Conservation (phyloP, 2,329 filamentous ascomycete genomes). For the Aspergillus novofumigatus region DNA sequence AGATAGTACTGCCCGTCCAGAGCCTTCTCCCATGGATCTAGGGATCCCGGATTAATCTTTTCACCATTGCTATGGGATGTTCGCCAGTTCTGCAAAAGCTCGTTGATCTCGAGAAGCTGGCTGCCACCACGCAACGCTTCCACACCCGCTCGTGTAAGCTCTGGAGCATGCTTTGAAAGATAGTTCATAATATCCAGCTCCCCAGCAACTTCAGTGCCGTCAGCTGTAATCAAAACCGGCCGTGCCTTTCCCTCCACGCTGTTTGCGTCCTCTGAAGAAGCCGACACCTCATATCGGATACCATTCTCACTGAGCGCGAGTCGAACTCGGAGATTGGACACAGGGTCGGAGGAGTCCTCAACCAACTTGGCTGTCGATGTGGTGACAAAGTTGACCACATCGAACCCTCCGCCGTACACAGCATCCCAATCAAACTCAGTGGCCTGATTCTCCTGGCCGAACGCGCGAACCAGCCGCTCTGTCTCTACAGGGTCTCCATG, state of each 20-base stretch:
- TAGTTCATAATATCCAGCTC: constrained; percentile 30
- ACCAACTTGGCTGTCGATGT: constrained; percentile 28
- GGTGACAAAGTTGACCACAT: constrained; percentile 59
- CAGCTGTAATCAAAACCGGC: constrained; percentile 26
- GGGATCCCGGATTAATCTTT: constrained; percentile 7
- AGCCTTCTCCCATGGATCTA: constrained; percentile 32
- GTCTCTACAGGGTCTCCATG: constrained; percentile 66
- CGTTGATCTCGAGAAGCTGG: constrained; percentile 26
- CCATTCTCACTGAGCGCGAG: constrained; percentile 37
- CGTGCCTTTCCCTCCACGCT: constrained; percentile 1
- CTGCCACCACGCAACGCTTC: constrained; percentile 25
- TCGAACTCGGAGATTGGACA: constrained; percentile 37
- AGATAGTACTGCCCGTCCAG: constrained; percentile 32
- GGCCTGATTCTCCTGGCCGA: constrained; percentile 78
- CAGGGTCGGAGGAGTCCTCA: constrained; percentile 27
- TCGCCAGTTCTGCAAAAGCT: constrained; percentile 29
- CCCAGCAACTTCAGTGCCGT: constrained; percentile 27
- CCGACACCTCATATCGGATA: constrained; percentile 29
- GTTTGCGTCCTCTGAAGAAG: not conserved
- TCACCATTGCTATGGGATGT: constrained; percentile 12
- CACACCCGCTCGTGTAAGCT: constrained; percentile 22
- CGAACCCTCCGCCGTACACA: constrained; percentile 75
- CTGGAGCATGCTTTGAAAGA: constrained; percentile 21
- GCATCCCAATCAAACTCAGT: constrained; percentile 67
- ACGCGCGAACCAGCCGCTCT: constrained; percentile 65